Evolutionary conservation across 306 rosid species (phyloP).

Genomic region (Gleditsia sinensis): DNA sequence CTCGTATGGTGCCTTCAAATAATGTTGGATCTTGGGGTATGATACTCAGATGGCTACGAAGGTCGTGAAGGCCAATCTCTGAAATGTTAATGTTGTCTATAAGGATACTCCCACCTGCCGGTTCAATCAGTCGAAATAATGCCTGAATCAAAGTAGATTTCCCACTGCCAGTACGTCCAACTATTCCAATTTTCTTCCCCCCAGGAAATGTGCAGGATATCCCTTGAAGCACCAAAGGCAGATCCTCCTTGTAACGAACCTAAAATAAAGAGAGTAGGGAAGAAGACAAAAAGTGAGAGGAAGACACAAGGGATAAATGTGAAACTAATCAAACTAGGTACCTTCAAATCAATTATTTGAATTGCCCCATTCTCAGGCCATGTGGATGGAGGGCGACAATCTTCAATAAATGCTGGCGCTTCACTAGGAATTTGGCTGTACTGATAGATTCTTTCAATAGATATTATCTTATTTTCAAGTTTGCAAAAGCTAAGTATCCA

Average conservation of each 20-base stretch:
- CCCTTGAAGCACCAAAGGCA: conserved; percentile 87
- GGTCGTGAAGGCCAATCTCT: conserved; percentile 85
- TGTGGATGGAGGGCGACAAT: conserved; percentile 66
- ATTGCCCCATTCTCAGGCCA: conserved; percentile 93
- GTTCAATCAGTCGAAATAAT: conserved; percentile 86
- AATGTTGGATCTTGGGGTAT: conserved; percentile 97
- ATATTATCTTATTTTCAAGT: conserved; percentile 95
- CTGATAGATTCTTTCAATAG: conserved; percentile 94
- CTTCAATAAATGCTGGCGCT: conserved; percentile 74
- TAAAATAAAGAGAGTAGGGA: background rate
- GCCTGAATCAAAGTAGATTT: conserved; percentile 96
- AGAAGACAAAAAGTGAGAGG: background rate
- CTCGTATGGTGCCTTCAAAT: conserved; percentile 91
- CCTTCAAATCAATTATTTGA: conserved; percentile 76
- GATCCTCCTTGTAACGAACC: conserved; percentile 96
- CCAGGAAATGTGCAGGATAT: conserved; percentile 86
- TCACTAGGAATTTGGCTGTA: conserved; percentile 85
- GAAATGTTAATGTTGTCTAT: conserved; percentile 83
- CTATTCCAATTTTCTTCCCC: conserved; percentile 90
- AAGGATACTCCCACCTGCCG: conserved; percentile 69
- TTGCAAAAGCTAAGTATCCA: conserved; percentile 99
- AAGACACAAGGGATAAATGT: no score
- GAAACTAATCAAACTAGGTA: conserved; percentile 30
- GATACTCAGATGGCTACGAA: conserved; percentile 84
- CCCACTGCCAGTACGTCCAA: conserved; percentile 97